phyloP scores from a whole-genome alignment of 805 yeast genomes.

The Saccharomyces eubayanus region DNA sequence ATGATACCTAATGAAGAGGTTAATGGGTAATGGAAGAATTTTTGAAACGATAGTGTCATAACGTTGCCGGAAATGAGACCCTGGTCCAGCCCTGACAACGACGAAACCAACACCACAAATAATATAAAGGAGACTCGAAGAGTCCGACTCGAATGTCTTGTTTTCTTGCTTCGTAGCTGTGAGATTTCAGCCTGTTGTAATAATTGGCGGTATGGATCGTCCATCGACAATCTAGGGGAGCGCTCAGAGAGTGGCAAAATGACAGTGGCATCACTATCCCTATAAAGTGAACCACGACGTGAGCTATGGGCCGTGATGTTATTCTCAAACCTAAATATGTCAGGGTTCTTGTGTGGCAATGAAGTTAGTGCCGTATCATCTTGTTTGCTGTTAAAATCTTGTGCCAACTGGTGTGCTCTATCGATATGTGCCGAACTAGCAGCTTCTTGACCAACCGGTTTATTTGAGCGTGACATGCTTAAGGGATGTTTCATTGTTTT shows the following conservation, averaged over 20 bases:
- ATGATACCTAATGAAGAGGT: conserved; percentile 73
- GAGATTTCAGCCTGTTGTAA: background rate
- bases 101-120: conserved; percentile 41
- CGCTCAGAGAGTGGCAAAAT: background rate
- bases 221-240: background rate
- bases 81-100: conserved; percentile 74
- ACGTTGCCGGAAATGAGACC: conserved; percentile 87
- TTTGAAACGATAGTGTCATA: conserved; percentile 61
- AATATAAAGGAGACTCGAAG: conserved; percentile 33
- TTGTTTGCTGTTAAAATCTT: conserved; percentile 7
- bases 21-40: conserved; percentile 64
- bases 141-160: conserved; percentile 9
- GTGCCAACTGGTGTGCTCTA: conserved; percentile 3
- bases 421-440: background rate
- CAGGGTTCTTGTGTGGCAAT: conserved; percentile 12
- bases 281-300: conserved; percentile 7
- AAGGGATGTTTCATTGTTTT: background rate
- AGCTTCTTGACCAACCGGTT: background rate
- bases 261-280: conserved; percentile 10
- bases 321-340: conserved; percentile 9
- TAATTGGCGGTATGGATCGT: background rate
- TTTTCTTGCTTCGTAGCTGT: background rate
- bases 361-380: conserved; percentile 8
- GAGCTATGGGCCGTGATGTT: conserved; percentile 1
- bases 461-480: background rate